Evolutionary conservation across 345 rosid species (phyloP).

Genomic region (Gossypium thurberi): DNA sequence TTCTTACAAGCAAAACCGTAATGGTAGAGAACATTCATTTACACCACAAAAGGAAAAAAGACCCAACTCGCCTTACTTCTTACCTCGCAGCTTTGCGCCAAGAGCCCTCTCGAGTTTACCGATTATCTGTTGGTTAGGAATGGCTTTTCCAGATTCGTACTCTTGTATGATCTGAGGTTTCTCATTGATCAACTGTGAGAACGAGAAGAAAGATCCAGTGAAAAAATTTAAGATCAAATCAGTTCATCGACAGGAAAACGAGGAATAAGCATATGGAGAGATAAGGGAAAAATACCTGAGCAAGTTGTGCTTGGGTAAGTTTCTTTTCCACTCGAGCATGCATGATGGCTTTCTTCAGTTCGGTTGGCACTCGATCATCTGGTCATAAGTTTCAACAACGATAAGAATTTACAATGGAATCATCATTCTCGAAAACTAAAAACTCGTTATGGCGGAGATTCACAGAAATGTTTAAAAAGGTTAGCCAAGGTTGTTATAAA

Average conservation of each 20-base stretch:
- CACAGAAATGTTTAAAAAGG: too few relatives aligned
- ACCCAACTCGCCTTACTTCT: conserved; percentile 25
- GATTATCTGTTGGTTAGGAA: conserved; percentile 89
- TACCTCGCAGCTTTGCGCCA: conserved; percentile 79
- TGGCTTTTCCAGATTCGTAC: conserved; percentile 93
- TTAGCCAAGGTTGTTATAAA: too few relatives aligned
- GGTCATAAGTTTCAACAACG: neutral
- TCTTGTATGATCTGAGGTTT: conserved; percentile 94
- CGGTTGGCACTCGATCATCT: conserved; percentile 92
- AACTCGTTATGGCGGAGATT: too few relatives aligned
- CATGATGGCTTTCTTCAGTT: conserved; percentile 82
- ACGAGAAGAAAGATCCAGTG: neutral
- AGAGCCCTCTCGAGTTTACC: conserved; percentile 90
- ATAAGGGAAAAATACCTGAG: conserved; percentile 43
- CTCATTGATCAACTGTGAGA: conserved; percentile 72
- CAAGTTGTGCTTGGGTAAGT: conserved; percentile 88
- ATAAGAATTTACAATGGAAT: neutral
- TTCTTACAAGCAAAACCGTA: conserved; percentile 16
- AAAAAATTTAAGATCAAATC: too few relatives aligned
- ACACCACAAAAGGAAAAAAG: conserved; percentile 18
- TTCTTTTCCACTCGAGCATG: conserved; percentile 88
- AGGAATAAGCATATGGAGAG: neutral
- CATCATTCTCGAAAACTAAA: neutral
- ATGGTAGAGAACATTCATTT: conserved; percentile 28
- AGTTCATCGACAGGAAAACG: too few relatives aligned